These are phyloP conservation scores for Epichloe gansuensis DNA, from an alignment of 2,329 filamentous ascomycete genomes.

Conservation along the genomic window DNA sequence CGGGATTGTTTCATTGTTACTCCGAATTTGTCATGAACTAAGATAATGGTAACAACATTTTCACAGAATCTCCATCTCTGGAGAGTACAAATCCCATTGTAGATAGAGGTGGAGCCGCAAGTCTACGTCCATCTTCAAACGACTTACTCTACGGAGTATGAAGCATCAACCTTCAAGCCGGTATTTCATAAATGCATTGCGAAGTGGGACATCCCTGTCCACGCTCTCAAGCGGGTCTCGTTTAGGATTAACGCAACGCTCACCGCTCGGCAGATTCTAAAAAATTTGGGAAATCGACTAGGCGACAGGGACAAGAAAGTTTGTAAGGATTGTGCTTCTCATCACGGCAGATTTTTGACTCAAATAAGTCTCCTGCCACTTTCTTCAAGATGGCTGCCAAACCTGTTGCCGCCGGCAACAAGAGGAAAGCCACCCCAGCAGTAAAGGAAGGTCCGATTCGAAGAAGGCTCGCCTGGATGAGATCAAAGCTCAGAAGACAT, in stretches of 20 bases:
- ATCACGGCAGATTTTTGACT: neutral
- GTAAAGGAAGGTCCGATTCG: slow-evolving; percentile 29
- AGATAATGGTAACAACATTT: no score
- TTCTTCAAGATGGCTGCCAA: slow-evolving; percentile 34
- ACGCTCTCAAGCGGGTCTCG: neutral
- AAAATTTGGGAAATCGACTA: slow-evolving; percentile 10
- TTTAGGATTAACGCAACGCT: slow-evolving; percentile 14
- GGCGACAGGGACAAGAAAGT: neutral
- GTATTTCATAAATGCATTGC: no score
- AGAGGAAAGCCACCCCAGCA: slow-evolving; percentile 41
- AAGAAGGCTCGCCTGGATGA: slow-evolving; percentile 41
- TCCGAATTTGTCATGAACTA: no score
- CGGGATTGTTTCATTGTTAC: no score
- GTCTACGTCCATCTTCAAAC: no score
- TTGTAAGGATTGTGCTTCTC: neutral
- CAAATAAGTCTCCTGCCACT: neutral
- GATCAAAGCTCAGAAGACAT: slow-evolving; percentile 19
- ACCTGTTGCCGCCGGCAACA: slow-evolving; percentile 33
- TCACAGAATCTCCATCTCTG: no score
- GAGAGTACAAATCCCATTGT: no score
- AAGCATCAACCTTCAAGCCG: no score
- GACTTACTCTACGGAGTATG: no score
- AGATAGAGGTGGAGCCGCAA: no score
- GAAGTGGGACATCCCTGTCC: no score
- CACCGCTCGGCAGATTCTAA: slow-evolving; percentile 25